Evolutionary conservation across 306 rosid genomes (phyloP), one percentile per base, ranked within the genome.

Genomic region (Luffa acutangula): DNA sequence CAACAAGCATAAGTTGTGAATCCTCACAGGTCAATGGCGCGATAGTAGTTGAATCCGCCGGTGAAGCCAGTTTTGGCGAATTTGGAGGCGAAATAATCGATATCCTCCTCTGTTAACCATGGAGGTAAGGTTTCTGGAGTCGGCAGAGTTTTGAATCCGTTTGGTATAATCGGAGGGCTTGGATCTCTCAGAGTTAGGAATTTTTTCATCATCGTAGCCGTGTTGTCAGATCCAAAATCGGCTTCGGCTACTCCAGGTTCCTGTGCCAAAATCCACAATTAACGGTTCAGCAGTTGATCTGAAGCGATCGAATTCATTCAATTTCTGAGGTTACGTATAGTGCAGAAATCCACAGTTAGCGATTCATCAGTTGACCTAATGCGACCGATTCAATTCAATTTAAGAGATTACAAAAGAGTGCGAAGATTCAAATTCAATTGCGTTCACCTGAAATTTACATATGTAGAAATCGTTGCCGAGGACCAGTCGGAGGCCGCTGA

Each of bases 31-130:
- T 87, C 79, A 21, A 85, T 0, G 39, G 94, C 93, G 7, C 94
- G 93, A 81, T 94, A 94, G 74, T 92, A 94, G 86, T 92, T 94
- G 70, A 90, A 81, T 48, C 94, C 96, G 2, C 98, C 96, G 0
- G 90, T 89, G 81, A 90, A 94, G 72, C 96, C 97, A 10, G 62
- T 92, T 78, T 88, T 86, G n/a, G 79, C 78, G 86, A 86, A 92
- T 77, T 89, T 90, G 79, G 78, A 83, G 48, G 83, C 89, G 85
- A 83, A 87, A 75, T 89, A 90, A 54, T 77, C 81, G 80, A 90
- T 59, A 78, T 90, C 93, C 63, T 94, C 96, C 76, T 94, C 92
- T 0, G 91, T 84, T 17, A 94, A 88, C 98, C 98, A 94, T 2
- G 89, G 20, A 42, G 98, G 97, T 78, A 94, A 82, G 75, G 84